Evolutionary conservation across 495 filamentous ascomycete species (phyloP), one percentile per base, ranked within the genome.

Genomic region (Rusavskia elegans): DNA sequence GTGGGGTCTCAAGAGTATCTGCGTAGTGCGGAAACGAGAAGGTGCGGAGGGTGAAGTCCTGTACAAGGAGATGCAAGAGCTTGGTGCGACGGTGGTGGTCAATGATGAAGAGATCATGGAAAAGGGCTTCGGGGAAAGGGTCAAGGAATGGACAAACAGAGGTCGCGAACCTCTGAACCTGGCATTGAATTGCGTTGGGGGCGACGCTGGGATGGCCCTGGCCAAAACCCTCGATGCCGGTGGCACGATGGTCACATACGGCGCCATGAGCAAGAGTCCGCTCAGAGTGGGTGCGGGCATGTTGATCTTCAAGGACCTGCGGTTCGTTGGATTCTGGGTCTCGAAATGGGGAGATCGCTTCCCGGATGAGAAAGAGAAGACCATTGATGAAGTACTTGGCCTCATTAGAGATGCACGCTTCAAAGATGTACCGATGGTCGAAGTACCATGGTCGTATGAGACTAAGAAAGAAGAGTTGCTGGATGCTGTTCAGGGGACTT

Each of bases 161-260:
- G 84, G 78, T 3, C 68, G 77, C 16, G 81, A 87, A 52, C 72
- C 76, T 0, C 70, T 94, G 40, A 75, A 79, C 51, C 67, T 98
- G 5, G 93, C 79, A 0, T 64, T 98, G 44, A 97, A 98, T 61
- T 98, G 93, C 62, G 92, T 98, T 0, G 93, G 92, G n/a, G 92
- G 92, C 1, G 84, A 87, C 63, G 76, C 80, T 37, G 85, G 86
- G 5, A 75, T 78, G 25, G 74, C 80, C 2, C 66, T 97, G 57
- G 83, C 87, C 5, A 82, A 82, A 63, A 68, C 71, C 1, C 69
- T 98, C 25, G 71, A 72, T 2, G 66, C 72, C 0, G 75, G 77
- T 17, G 87, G 77, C 2, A 78, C 83, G 45, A 71, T 96, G 68
- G 87, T 97, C 30, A 95, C 90, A 27, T 98, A 98, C 61, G 92